Percentiles rank a stretch among this genome's conserved stretches.
Evolutionary conservation across 345 rosid species (phyloP).

Genomic region (Punica granatum): DNA sequence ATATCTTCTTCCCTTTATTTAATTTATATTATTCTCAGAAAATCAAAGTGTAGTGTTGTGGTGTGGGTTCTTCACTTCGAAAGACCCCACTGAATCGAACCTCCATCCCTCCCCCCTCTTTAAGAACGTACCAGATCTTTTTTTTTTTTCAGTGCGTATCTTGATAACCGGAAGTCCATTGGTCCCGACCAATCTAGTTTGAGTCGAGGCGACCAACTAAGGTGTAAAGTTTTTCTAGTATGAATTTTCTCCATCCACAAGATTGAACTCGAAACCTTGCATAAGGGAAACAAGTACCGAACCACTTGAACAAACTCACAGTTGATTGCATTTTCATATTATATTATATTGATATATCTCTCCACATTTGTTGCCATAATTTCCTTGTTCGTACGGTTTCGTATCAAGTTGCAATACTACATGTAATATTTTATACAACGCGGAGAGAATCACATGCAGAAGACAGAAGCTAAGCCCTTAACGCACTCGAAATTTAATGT

Average conservation of each 20-base stretch:
- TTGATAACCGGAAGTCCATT: too few relatives aligned
- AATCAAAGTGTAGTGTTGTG: constrained; percentile 34
- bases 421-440: constrained; percentile 4
- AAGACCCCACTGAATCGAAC: neutral
- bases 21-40: neutral
- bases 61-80: constrained; percentile 56
- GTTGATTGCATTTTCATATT: too few relatives aligned
- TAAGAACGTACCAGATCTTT: too few relatives aligned
- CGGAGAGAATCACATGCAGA: constrained; percentile 11
- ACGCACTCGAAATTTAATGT: neutral
- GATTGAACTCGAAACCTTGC: too few relatives aligned
- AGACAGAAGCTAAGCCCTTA: neutral
- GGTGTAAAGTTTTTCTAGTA: too few relatives aligned
- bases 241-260: too few relatives aligned
- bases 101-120: neutral
- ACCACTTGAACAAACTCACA: too few relatives aligned
- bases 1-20: constrained; percentile 23
- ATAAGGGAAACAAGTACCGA: too few relatives aligned
- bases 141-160: too few relatives aligned
- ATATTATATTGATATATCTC: neutral
- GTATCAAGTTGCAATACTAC: constrained; percentile 25
- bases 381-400: constrained; percentile 57
- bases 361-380: constrained; percentile 11
- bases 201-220: too few relatives aligned
- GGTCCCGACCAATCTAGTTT: too few relatives aligned